These are phyloP conservation scores for Apiosordaria backusii DNA, from an alignment of 495 filamentous ascomycete genomes.

Conservation along the genomic window DNA sequence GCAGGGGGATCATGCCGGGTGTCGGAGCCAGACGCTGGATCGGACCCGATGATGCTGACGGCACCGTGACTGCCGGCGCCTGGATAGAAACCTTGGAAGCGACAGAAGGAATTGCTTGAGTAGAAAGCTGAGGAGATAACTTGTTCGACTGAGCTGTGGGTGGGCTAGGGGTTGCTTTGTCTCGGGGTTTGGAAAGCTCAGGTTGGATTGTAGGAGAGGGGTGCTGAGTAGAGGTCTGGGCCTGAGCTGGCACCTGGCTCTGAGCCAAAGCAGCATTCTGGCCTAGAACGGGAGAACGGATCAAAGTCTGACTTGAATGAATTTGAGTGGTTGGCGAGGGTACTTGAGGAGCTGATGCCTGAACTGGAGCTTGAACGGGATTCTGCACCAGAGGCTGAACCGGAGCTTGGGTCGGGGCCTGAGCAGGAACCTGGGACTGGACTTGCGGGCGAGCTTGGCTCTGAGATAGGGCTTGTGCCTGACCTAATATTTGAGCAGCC, in stretches of 20 bases:
- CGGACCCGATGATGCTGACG: constrained; percentile 1
- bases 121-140: background rate
- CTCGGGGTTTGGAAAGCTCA: background rate
- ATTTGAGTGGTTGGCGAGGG: background rate
- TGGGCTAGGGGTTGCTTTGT: background rate
- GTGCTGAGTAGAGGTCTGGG: background rate
- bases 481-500: background rate
- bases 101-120: constrained; percentile 1
- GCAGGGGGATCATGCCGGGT: background rate
- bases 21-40: background rate
- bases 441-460: background rate
- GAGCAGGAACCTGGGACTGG: background rate
- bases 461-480: background rate
- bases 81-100: background rate
- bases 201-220: background rate
- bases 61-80: background rate
- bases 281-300: constrained; percentile 1
- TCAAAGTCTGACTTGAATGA: background rate
- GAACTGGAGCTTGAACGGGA: background rate
- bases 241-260: background rate
- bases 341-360: background rate
- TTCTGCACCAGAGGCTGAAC: background rate
- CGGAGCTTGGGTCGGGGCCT: background rate
- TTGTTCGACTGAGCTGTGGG: background rate
- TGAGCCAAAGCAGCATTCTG: background rate